Conservation (phyloP, 108 stramenopile genomes). For the Seminavis robusta region DNA sequence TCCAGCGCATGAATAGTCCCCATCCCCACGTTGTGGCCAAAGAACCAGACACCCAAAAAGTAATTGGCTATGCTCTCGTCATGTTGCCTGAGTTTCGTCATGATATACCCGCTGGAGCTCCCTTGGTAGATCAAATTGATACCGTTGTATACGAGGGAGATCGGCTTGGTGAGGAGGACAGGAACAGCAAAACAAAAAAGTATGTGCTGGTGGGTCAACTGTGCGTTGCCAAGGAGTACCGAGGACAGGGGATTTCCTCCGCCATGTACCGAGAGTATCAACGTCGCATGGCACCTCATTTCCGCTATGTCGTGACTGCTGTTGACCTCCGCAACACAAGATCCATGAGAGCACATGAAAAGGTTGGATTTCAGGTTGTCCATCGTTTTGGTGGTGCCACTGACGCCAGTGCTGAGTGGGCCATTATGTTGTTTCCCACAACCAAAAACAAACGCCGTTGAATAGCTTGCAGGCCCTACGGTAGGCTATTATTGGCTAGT, state of each 20-base stretch:
- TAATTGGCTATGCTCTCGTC: conserved; percentile 4
- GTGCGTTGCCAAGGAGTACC: conserved; percentile 8
- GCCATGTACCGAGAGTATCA: neutral
- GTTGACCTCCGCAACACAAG: neutral
- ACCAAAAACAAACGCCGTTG: too few relatives aligned
- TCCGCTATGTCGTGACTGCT: neutral
- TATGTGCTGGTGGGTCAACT: conserved; percentile 10
- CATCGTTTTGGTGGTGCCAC: too few relatives aligned
- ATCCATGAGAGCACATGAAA: conserved; percentile 6
- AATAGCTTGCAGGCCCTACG: too few relatives aligned
- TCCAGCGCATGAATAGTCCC: too few relatives aligned
- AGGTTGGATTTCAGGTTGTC: conserved; percentile 3
- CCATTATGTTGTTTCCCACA: too few relatives aligned
- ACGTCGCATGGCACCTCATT: conserved; percentile 1
- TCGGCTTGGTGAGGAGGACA: neutral
- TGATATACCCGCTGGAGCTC: neutral
- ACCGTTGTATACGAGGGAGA: conserved; percentile 1
- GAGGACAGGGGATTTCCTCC: neutral
- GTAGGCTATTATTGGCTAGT: too few relatives aligned
- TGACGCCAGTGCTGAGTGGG: too few relatives aligned
- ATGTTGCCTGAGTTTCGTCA: neutral
- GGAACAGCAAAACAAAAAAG: neutral
- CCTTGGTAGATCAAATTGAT: neutral
- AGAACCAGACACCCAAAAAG: neutral
- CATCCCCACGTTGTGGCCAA: neutral